A percentile compares a stretch with the other conserved stretches of the same genome.
Evolutionary conservation across 1,284 basidiomycete species (phyloP).

Genomic region (Pisolithus thermaeus): DNA sequence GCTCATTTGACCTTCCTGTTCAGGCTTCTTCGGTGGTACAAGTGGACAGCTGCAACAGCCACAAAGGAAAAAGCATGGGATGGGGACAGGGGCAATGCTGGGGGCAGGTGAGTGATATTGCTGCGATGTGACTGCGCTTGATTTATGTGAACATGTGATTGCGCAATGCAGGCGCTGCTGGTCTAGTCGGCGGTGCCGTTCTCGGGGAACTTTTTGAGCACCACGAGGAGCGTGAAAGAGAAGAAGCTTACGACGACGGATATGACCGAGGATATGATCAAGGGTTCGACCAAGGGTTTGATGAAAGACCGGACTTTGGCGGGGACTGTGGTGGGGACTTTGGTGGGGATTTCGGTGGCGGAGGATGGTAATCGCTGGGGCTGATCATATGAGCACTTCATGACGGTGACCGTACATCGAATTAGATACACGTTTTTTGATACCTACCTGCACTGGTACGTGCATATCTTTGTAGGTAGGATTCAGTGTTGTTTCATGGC

Average conservation of each 20-base stretch:
- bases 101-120: conserved; percentile 23
- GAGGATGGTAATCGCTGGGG: not conserved
- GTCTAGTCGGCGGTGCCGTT: conserved; percentile 53
- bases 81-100: conserved; percentile 22
- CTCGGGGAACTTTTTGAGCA: conserved; percentile 46
- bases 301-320: not conserved
- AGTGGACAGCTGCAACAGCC: conserved; percentile 10
- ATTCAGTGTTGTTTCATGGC: no score
- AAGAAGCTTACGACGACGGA: conserved; percentile 27
- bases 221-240: conserved; percentile 34
- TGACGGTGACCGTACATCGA: no score
- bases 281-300: conserved; percentile 9
- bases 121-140: not conserved
- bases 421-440: no score
- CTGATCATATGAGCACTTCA: not conserved
- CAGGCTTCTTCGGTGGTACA: conserved; percentile 13
- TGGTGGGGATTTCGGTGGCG: not conserved
- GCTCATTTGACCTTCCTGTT: not conserved
- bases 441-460: no score
- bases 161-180: conserved; percentile 43
- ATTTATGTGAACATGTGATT: conserved; percentile 4
- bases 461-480: no score
- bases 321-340: no score
- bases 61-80: conserved; percentile 15
- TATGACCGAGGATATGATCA: conserved; percentile 7